phyloP scores from a whole-genome alignment of 2,329 filamentous ascomycete genomes.

The Aspergillus tamarii region DNA sequence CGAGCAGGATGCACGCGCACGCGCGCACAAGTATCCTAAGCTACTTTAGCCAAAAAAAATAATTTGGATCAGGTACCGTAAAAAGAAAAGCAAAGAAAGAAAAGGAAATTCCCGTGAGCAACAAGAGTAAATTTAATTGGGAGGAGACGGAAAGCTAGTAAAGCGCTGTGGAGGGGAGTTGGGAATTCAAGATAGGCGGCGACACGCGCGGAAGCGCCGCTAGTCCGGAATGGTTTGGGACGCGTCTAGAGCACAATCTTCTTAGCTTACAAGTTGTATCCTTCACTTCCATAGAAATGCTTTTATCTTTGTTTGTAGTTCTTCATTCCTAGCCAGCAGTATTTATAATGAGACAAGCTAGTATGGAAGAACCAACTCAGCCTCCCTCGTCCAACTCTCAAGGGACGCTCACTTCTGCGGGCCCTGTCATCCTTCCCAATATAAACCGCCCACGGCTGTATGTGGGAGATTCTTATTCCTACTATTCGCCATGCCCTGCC shows the following conservation, averaged over 20 bases:
- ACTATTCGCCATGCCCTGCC: conserved; percentile 71
- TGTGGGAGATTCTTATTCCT: conserved; percentile 68
- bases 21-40: background rate
- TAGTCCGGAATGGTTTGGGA: conserved; percentile 40
- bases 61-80: background rate
- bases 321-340: background rate
- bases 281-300: background rate
- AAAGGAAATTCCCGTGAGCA: background rate
- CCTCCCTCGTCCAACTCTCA: conserved; percentile 25
- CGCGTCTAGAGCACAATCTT: conserved; percentile 28
- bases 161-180: conserved; percentile 25
- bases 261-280: background rate
- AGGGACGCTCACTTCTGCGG: conserved; percentile 38
- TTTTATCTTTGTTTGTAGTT: background rate
- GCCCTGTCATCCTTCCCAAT: conserved; percentile 69
- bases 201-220: conserved; percentile 30
- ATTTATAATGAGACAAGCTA: background rate
- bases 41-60: background rate
- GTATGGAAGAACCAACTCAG: conserved; percentile 41
- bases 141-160: conserved; percentile 5
- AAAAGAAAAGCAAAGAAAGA: background rate
- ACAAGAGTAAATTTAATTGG: background rate
- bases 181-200: conserved; percentile 26
- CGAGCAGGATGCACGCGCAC: background rate
- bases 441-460: conserved; percentile 62